Evolutionary conservation across 768 basidiomycete genomes (phyloP), one percentile per base, ranked within the genome.

Genomic region (Dacryopinax spathularia): DNA sequence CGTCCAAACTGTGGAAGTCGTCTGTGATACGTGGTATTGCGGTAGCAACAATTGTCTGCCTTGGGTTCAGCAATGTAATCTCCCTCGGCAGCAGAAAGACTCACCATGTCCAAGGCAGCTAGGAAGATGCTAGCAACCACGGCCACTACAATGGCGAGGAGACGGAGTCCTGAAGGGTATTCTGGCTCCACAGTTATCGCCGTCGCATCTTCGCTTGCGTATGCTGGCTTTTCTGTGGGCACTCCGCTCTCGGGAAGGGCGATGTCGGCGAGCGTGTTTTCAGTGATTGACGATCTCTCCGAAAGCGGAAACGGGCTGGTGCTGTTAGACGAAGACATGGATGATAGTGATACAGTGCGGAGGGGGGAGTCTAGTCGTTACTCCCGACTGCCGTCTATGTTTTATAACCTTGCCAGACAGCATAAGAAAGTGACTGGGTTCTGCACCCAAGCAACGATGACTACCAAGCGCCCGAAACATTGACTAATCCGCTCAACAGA

Each of bases 41-140:
- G 33, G 60, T 66, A 2, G 66, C 71, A 48, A 74, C 65, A 65
- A 75, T 74, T 31, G 73, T 67, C 65, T 76, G 73, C 37, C 18
- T 31, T 7, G n/a, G 25, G 13, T 56, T 56, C 72, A 69, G 34
- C 48, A 56, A 2, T 22, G 31, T 20, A 44, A 5, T 56, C 29
- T 56, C 48, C 3, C 25, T 27, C 9, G 20, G 18, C 5, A 27
- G 5, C 4, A 18, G 4, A 41, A 18, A 5, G 18, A 56, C 48
- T 22, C 18, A 56, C 48, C 48, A 56, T 56, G 25, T 56, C 48
- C 29, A 56, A 29, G 5, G 48, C 48, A 18, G 48, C 48, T 10
- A 56, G 48, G 25, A 56, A 56, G 25, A 56, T 56, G 18, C 48
- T 56, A 27, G 48, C 48, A 6, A 29, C 48, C 25, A 56, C 48